A percentile compares a stretch with the other conserved stretches of the same genome.
Evolutionary conservation across 1,284 basidiomycete species (phyloP).

Genomic region (Rhizoctonia solani): DNA sequence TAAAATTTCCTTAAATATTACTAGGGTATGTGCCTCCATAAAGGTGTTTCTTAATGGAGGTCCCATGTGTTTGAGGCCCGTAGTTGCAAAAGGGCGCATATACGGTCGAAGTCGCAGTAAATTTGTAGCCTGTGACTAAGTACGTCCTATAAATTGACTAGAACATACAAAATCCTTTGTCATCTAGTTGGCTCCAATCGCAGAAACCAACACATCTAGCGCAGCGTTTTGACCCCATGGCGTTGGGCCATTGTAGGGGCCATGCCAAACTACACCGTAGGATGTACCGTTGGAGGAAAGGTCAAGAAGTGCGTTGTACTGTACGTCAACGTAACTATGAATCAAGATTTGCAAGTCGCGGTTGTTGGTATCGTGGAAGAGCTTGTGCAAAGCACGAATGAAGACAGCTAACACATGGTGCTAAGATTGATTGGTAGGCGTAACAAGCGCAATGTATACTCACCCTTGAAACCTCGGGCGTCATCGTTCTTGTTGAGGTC

Average conservation of each 20-base stretch:
- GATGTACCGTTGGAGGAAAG: constrained; percentile 11
- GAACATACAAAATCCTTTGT: too few species aligned
- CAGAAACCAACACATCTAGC: constrained; percentile 10
- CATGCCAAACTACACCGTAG: constrained; percentile 29
- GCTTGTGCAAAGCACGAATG: constrained; percentile 6
- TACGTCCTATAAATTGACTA: too few species aligned
- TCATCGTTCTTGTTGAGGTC: constrained; percentile 50
- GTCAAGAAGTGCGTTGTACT: constrained; percentile 28
- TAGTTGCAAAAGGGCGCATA: too few species aligned
- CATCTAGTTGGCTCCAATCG: constrained; percentile 10
- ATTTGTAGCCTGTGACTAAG: too few species aligned
- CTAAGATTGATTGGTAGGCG: background rate
- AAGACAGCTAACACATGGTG: constrained; percentile 9
- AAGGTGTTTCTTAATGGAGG: too few species aligned
- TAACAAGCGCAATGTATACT: background rate
- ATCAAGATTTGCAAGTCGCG: constrained; percentile 8
- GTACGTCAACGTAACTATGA: constrained; percentile 26
- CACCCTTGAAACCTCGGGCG: constrained; percentile 57
- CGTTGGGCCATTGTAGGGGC: constrained; percentile 20
- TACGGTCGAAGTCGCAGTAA: too few species aligned
- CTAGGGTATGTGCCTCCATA: too few species aligned
- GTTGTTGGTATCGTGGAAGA: background rate
- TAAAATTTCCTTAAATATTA: too few species aligned
- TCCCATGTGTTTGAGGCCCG: too few species aligned
- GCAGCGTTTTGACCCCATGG: constrained; percentile 21